Base-by-base conservation (phyloP, 2,329 filamentous ascomycete species). In the Parafenestella ontariensis region DNA sequence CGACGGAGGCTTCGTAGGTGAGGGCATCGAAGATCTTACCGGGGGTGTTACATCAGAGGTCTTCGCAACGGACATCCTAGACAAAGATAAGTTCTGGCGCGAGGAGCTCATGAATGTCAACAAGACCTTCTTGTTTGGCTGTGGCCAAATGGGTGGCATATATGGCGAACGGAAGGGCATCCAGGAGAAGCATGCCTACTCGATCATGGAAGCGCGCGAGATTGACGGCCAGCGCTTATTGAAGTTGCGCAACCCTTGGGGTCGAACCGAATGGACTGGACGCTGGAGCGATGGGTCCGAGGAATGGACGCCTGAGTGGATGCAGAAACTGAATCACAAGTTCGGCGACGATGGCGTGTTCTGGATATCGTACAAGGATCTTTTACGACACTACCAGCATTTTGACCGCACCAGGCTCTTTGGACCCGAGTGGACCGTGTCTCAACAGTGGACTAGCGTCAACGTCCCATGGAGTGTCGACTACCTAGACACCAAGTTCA, bases 201-300 rank as follows among this genome's bases (percentile, higher is more conserved):
- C 82, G 1, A 82, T 85, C 59, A 83, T 85, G 80, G 82, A 85
- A 46, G 83, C 82, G 4, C 79, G 83, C 13, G 87, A 89, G 59
- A 78, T 85, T 47, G 82, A 87, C 36, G 86, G 85, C 1, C 78
- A 87, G 24, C 83, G 88, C 62, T 44, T 56, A 28, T 53, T 64
- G 23, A 64, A 64, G 33, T 36, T 73, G 43, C 86, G 88, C 60
- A 95, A 95, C 64, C 91, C 91, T 0, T 95, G 90, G 91, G 91
- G 91, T 1, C 86, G 87, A 59, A 86, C 85, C 28, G 91, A 92
- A 74, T 95, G 91, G 90, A 89, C 85, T 26, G 91, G 91, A 1
- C 81, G 89, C 1, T 95, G 91, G 90, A 88, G 85, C 33, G 91
- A 95, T 68, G 91, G 91, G 0, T 91, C 89, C 6, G 89, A 91